These are phyloP conservation scores for Rhododendron molle DNA, from an alignment of 148 eudicot genomes.

Conservation along the genomic window DNA sequence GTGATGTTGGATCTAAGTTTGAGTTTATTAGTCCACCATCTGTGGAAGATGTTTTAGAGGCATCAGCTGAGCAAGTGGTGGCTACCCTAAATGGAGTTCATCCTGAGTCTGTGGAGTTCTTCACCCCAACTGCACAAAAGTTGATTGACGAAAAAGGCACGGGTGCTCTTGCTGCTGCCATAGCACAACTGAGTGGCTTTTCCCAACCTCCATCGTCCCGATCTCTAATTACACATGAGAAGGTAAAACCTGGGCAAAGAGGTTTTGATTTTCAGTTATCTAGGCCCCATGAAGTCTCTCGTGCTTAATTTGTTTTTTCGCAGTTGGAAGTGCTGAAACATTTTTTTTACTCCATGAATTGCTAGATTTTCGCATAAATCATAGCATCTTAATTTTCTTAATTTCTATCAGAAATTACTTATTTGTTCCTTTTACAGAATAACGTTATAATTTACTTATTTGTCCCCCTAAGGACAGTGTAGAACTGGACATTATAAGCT, in stretches of 20 bases:
- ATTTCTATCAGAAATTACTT: neutral
- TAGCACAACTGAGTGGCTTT: conserved; percentile 94
- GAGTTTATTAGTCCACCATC: conserved; percentile 67
- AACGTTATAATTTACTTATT: neutral
- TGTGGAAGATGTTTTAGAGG: conserved; percentile 67
- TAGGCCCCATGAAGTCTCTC: neutral
- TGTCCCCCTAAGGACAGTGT: neutral
- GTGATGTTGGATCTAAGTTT: conserved; percentile 88
- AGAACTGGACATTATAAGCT: neutral
- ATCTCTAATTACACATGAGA: conserved; percentile 87
- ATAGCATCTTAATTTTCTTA: neutral
- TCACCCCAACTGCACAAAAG: conserved; percentile 85
- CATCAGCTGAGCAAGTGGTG: conserved; percentile 88
- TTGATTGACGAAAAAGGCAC: conserved; percentile 72
- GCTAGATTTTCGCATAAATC: neutral
- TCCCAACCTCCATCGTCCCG: conserved; percentile 90
- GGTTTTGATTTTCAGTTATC: conserved; percentile 6
- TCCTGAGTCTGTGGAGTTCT: conserved; percentile 73
- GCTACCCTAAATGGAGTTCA: conserved; percentile 84
- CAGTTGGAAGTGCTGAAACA: neutral
- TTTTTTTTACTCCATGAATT: neutral
- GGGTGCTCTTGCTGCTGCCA: conserved; percentile 91
- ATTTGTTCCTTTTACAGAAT: neutral
- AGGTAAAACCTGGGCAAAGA: conserved; percentile 43
- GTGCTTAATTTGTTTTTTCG: neutral